Conservation (phyloP, 805 yeast genomes). For the Saccharomycopsis malanga region DNA sequence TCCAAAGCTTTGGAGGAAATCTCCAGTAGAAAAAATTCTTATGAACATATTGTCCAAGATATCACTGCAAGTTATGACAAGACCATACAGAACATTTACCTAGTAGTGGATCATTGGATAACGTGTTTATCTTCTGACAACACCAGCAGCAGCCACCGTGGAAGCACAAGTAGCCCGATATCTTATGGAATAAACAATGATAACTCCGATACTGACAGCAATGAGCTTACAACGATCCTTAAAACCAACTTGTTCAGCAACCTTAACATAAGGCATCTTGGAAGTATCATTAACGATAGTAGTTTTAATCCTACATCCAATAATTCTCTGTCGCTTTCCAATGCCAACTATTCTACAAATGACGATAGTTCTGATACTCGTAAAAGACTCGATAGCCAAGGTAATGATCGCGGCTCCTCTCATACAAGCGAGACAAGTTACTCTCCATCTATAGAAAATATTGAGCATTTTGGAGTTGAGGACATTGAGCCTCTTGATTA, state of each 20-base stretch:
- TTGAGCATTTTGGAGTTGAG: background rate
- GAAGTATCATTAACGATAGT: slow-evolving; percentile 14
- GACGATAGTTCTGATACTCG: background rate
- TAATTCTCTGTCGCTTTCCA: background rate
- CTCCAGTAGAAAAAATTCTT: background rate
- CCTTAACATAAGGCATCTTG: slow-evolving; percentile 11
- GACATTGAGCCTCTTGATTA: background rate
- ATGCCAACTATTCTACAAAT: background rate
- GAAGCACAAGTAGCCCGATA: background rate
- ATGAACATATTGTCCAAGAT: slow-evolving; percentile 1
- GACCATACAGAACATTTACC: slow-evolving; percentile 1
- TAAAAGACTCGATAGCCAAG: background rate
- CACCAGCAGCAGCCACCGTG: background rate
- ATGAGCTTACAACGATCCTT: slow-evolving; percentile 5
- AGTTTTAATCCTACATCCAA: slow-evolving; percentile 5
- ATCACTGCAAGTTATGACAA: slow-evolving; percentile 1
- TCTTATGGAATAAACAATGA: background rate
- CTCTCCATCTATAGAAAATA: background rate
- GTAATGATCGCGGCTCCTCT: background rate
- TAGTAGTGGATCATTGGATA: slow-evolving; percentile 1
- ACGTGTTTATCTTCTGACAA: background rate
- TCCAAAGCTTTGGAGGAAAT: slow-evolving; percentile 3
- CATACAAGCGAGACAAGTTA: background rate
- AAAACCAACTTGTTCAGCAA: slow-evolving; percentile 10
- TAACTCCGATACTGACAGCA: background rate